Conservation (phyloP, 2,329 filamentous ascomycete species). For the Pseudocercospora eumusae region DNA sequence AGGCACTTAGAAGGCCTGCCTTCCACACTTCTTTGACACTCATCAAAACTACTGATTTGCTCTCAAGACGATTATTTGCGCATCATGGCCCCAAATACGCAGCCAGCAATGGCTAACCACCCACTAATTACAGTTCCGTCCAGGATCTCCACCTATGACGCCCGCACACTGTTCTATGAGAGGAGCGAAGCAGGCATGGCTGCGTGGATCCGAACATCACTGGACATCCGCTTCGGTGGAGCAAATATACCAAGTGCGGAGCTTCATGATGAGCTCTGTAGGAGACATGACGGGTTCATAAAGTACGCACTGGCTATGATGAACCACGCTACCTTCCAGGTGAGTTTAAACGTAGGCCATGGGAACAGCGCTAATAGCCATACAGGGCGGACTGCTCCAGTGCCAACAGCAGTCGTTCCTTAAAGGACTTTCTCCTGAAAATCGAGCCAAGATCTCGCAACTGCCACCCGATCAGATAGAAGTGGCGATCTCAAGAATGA, state of each 20-base stretch:
- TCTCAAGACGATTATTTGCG: background rate
- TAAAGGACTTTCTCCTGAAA: background rate
- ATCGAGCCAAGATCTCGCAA: background rate
- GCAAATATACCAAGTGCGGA: background rate
- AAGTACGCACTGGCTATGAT: background rate
- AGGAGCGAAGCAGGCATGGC: background rate
- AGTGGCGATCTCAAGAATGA: background rate
- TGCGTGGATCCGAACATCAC: background rate
- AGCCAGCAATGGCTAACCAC: background rate
- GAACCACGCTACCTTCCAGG: background rate
- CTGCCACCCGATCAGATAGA: background rate
- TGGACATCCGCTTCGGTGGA: background rate
- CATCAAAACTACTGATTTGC: too few relatives aligned
- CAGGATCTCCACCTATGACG: background rate
- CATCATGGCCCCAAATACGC: background rate
- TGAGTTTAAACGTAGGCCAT: background rate
- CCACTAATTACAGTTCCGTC: background rate
- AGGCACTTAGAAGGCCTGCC: background rate
- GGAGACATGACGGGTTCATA: background rate
- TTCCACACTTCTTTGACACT: too few relatives aligned
- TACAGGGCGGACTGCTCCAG: background rate
- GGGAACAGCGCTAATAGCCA: background rate
- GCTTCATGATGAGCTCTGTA: background rate
- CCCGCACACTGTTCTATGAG: background rate
- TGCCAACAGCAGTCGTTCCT: background rate